Base-by-base conservation (phyloP, 208 protist genomes). In the Spongospora subterranea region DNA sequence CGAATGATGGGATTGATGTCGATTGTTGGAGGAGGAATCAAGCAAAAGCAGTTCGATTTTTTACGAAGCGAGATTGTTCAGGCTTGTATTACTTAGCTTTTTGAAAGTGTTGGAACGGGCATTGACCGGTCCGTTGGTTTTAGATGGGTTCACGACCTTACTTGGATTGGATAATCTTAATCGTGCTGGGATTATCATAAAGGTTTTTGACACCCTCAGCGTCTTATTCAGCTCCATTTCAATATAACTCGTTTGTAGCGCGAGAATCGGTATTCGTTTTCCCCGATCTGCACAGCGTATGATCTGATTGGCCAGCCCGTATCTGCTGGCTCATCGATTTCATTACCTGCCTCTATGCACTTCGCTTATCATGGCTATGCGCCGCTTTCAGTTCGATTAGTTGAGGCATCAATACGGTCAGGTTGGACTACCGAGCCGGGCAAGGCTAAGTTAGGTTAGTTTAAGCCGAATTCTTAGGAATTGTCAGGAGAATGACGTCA, bases 361-460 rank as follows among this genome's bases (percentile, higher is more conserved):
- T 82, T 82, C n/a, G 17, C 71, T 13, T 82, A 45, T 43, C 71
- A 82, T 43, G 71, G 71, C 13, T 82, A 82, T 43, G 71, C 71
- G 6, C 71, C 71, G n/a, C n/a, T 82, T 20, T 45, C 71, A 20
- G 17, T 35, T 43, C 6, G 71, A 17, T 20, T 82, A 35, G 71
- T 82, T 20, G 71, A 82, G 35, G 6, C 35, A 35, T 35, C 71
- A 17, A 20, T 82, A 17, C 6, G 35, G n/a, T n/a, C 71, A 40
- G 71, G 71, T 45, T 82, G 71, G 71, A 40, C 71, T 20, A 13
- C 6, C 6, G n/a, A 43, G 6, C 40, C n/a, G 13, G 35, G 6
- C 13, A 6, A n/a, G 6, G 71, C 6, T n/a, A n/a, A 6, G 35
- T 82, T 82, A 43, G 71, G 71, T 82, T 17, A 35, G 71, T 35